These are phyloP conservation scores for Aquilaria agallochum DNA, from an alignment of 441 rosid genomes.

Conservation along the genomic window DNA sequence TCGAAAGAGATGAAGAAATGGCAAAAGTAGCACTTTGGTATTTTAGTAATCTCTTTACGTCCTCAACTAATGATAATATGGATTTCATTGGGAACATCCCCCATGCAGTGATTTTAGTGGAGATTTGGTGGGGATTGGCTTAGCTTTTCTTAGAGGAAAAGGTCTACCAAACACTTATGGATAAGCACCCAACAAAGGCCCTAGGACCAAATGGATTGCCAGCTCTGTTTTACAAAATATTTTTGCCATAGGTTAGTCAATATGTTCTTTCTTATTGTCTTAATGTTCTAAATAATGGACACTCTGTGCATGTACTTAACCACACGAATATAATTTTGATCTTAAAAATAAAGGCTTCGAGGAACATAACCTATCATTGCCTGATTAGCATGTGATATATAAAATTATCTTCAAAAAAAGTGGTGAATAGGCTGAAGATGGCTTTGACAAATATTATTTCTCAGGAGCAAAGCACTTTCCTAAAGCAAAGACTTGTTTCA, in stretches of 20 bases:
- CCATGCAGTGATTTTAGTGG: not conserved
- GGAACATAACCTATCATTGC: not conserved
- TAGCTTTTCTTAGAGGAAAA: not conserved
- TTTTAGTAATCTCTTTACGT: not conserved
- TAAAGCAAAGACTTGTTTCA: not conserved
- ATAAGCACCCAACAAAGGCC: not conserved
- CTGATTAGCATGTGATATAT: not conserved
- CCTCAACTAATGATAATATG: not conserved
- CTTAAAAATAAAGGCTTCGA: not conserved
- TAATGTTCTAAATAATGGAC: not conserved
- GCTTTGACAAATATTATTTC: not conserved
- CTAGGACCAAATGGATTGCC: not conserved
- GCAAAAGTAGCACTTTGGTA: not conserved
- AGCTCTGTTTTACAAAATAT: not conserved
- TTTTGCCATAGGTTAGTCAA: not conserved
- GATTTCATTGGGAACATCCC: not conserved
- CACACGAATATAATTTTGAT: not conserved
- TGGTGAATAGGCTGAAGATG: not conserved
- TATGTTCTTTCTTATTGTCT: not conserved
- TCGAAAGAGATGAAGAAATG: not conserved
- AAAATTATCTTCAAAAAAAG: not conserved
- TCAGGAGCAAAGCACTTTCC: not conserved
- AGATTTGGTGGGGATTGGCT: not conserved
- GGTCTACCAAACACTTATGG: not conserved
- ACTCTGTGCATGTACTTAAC: no score